Evolutionary conservation across 768 basidiomycete species (phyloP).

Genomic region (Pisolithus orientalis): DNA sequence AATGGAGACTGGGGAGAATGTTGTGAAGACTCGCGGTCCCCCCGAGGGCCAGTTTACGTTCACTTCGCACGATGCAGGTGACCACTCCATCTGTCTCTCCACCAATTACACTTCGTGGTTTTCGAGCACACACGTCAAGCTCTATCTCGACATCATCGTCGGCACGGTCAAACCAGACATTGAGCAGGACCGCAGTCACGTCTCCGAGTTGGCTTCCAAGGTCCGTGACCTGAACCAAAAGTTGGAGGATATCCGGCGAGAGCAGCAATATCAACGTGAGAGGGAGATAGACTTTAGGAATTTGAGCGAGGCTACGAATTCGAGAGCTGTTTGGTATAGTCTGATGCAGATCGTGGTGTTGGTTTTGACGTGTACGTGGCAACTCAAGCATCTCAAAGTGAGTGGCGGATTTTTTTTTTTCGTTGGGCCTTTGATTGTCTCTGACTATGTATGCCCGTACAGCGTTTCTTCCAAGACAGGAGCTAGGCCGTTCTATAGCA

Average conservation of each 20-base stretch:
- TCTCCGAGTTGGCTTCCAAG: slow-evolving; percentile 74
- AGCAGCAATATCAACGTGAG: slow-evolving; percentile 98
- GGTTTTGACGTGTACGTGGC: slow-evolving; percentile 85
- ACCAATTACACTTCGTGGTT: slow-evolving; percentile 92
- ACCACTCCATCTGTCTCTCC: slow-evolving; percentile 95
- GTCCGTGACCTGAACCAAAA: slow-evolving; percentile 91
- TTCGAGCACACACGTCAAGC: slow-evolving; percentile 78
- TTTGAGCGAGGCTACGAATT: slow-evolving; percentile 85
- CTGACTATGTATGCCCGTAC: slow-evolving; percentile 1
- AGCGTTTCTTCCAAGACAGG: slow-evolving; percentile 86
- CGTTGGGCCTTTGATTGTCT: background rate
- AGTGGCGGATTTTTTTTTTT: slow-evolving; percentile 15
- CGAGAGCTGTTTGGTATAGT: slow-evolving; percentile 94
- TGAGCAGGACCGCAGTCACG: slow-evolving; percentile 83
- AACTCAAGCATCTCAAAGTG: slow-evolving; percentile 86
- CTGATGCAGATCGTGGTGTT: slow-evolving; percentile 81
- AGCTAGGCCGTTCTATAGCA: slow-evolving; percentile 33
- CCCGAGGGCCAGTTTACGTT: slow-evolving; percentile 93
- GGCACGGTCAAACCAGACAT: slow-evolving; percentile 80
- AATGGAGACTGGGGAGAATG: slow-evolving; percentile 69
- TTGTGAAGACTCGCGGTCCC: slow-evolving; percentile 88
- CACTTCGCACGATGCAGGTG: slow-evolving; percentile 93
- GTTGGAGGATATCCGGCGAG: slow-evolving; percentile 85
- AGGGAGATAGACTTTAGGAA: slow-evolving; percentile 86
- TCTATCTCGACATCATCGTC: slow-evolving; percentile 92